These are phyloP conservation scores for Didymella arachidicola DNA, from an alignment of 2,329 filamentous ascomycete genomes.

Conservation along the genomic window DNA sequence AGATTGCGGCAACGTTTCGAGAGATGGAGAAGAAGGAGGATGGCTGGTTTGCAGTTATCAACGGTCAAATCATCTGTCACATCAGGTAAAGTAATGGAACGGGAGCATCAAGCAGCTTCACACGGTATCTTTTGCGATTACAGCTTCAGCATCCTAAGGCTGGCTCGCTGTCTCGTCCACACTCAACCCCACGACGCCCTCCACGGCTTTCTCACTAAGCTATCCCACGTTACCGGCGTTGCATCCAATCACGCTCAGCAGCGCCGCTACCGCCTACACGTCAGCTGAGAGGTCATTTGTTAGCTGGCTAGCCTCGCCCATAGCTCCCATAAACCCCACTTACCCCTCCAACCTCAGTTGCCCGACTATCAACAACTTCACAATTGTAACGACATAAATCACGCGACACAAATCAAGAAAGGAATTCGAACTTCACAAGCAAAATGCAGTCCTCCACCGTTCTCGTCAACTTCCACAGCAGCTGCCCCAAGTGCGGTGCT, in stretches of 20 bases:
- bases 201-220: background rate
- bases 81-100: slow-evolving; percentile 27
- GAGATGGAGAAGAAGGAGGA: slow-evolving; percentile 54
- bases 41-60: slow-evolving; percentile 52
- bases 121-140: background rate
- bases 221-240: background rate
- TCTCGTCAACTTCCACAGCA: slow-evolving; percentile 43
- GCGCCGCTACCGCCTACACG: slow-evolving; percentile 30
- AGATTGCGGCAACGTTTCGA: slow-evolving; percentile 51
- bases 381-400: slow-evolving; percentile 4
- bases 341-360: slow-evolving; percentile 35
- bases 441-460: slow-evolving; percentile 40
- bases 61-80: slow-evolving; percentile 53
- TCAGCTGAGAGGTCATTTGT: slow-evolving; percentile 46
- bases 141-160: background rate
- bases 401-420: no score
- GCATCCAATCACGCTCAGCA: slow-evolving; percentile 34
- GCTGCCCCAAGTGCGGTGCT: slow-evolving; percentile 53
- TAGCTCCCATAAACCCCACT: slow-evolving; percentile 47
- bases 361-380: slow-evolving; percentile 20
- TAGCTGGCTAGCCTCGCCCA: slow-evolving; percentile 32
- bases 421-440: background rate
- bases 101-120: background rate
- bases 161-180: background rate
- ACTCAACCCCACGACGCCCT: background rate